A percentile compares a stretch with the other conserved stretches of the same genome.
Conservation (phyloP, 1,284 basidiomycete genomes). For the Athelia psychrophila region DNA sequence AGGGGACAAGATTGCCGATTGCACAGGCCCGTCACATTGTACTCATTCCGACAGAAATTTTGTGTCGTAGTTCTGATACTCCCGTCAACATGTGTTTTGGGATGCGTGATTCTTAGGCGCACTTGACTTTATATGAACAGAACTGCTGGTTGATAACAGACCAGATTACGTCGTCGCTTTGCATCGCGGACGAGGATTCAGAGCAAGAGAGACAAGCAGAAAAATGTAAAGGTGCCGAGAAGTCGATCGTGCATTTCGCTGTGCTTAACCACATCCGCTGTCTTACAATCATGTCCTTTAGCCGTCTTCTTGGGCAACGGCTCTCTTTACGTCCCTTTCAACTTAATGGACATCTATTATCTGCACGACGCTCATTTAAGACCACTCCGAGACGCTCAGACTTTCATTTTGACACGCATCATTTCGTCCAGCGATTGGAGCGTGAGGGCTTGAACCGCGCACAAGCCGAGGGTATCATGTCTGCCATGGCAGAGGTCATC, state of each 20-base stretch:
- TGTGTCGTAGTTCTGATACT: conserved; percentile 79
- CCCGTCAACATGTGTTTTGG: background rate
- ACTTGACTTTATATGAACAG: conserved; percentile 99
- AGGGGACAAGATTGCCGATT: conserved; percentile 95
- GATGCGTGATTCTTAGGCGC: conserved; percentile 27
- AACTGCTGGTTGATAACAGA: conserved; percentile 91
- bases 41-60: conserved; percentile 98
- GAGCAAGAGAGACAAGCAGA: no score
- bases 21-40: conserved; percentile 98
- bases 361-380: background rate
- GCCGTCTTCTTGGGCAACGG: background rate
- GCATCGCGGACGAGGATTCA: conserved; percentile 40
- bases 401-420: conserved; percentile 93
- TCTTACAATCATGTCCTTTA: background rate
- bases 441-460: conserved; percentile 82
- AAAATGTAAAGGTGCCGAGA: background rate
- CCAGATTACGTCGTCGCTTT: conserved; percentile 97
- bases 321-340: background rate
- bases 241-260: background rate
- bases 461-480: conserved; percentile 95
- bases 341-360: background rate
- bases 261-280: no score
- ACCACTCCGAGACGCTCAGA: conserved; percentile 17
- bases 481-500: conserved; percentile 91
- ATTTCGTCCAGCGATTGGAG: conserved; percentile 88